Percentiles rank a stretch among this genome's conserved stretches.
Conservation (phyloP, 1,139 yeast species). For the Maudiozyma humilis region DNA sequence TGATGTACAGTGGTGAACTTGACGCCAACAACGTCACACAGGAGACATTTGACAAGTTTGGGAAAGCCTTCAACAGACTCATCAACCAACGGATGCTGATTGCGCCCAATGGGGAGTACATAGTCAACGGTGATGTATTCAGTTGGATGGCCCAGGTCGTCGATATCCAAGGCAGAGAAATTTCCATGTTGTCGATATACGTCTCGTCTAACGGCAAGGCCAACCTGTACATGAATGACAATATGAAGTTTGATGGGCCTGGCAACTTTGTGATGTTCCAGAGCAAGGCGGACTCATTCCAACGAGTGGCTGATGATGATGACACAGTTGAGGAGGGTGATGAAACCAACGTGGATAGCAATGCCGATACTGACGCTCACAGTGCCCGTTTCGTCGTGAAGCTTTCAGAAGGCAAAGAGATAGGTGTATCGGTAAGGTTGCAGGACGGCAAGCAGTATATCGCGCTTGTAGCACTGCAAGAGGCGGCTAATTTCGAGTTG, state of each 20-base stretch:
- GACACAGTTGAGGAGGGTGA: not conserved
- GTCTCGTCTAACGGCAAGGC: constrained; percentile 3
- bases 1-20: constrained; percentile 15
- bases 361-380: not conserved
- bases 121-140: constrained; percentile 15
- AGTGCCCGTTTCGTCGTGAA: not conserved
- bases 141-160: constrained; percentile 22
- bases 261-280: constrained; percentile 1
- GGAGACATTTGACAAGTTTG: constrained; percentile 10
- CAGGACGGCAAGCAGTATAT: not conserved
- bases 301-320: not conserved
- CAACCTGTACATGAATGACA: not conserved
- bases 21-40: not conserved
- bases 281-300: not conserved
- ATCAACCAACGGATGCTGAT: constrained; percentile 13
- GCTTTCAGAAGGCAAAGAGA: constrained; percentile 1
- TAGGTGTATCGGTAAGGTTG: not conserved
- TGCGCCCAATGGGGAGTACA: constrained; percentile 14
- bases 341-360: not conserved
- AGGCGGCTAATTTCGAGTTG: not conserved
- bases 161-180: constrained; percentile 15
- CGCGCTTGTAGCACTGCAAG: not conserved
- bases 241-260: constrained; percentile 1
- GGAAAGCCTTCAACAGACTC: constrained; percentile 17
- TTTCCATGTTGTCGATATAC: constrained; percentile 3